Base-by-base conservation (phyloP, 352 stramenopile species). In the Globisporangium barbulae region DNA sequence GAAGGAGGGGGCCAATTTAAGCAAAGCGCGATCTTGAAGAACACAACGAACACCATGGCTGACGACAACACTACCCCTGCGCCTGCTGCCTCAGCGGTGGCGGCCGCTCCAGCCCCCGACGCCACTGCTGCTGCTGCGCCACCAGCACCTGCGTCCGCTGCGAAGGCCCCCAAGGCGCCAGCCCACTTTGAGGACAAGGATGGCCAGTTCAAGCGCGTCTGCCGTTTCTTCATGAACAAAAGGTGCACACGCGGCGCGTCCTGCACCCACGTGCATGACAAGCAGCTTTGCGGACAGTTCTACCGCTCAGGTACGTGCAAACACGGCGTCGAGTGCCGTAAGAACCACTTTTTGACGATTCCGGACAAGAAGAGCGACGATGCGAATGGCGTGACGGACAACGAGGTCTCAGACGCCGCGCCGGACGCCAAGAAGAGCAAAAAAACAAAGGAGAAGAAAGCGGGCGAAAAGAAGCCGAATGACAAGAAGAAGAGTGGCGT, bases 151-250 rank as follows among this genome's bases (percentile, higher is more conserved):
- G 30, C 54, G 1, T 55, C 65, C 8, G 54, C 41, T 35, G 5
- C 48, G 5, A 66, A 60, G 37, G 9, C 53, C 3, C 19, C 59
- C 6, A 73, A 68, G 39, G 55, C 54, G 0, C 63, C 71, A 0
- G 61, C 54, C 35, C 71, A 85, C 63, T 85, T 80, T 55, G 75
- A 81, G 50, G 77, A 90, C 61, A 68, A 75, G 28, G 79, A 75
- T 9, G 74, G 72, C 6, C 68, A 74, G 33, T 89, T 90, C 68
- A 84, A 85, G 76, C 78, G 55, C n/a, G 72, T 89, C 28, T 89
- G 81, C 54, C 76, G 78, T 25, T 55, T 37, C n/a, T 89, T 77
- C 63, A 83, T 91, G 76, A 68, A 50, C 30, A 70, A 59, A 12
- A 70, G 64, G 52, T 79, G 70, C 44, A 81, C 69, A 59, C 66